Evolutionary conservation across 345 rosid genomes (phyloP).

Genomic region (Orychophragmus violaceus): DNA sequence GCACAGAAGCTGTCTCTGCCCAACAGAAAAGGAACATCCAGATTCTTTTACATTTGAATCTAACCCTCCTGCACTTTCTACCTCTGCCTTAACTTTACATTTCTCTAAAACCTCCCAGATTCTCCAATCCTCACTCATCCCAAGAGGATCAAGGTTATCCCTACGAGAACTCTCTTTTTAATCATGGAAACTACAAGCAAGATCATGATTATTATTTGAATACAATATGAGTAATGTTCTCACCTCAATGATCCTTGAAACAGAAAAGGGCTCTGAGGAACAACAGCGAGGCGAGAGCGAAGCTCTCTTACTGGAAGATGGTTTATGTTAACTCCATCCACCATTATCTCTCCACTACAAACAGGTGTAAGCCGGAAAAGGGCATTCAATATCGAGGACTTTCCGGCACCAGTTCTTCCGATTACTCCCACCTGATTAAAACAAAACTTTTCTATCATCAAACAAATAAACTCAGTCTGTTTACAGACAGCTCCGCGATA

Average conservation of each 20-base stretch:
- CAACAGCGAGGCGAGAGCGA: constrained; percentile 66
- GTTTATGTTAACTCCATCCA: constrained; percentile 62
- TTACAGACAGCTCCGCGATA: background rate
- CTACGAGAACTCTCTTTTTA: constrained; percentile 25
- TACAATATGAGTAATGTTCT: background rate
- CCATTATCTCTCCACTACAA: constrained; percentile 55
- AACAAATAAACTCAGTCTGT: background rate
- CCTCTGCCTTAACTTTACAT: constrained; percentile 78
- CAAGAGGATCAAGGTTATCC: constrained; percentile 83
- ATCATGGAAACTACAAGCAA: background rate
- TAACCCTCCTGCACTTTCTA: constrained; percentile 74
- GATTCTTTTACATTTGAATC: constrained; percentile 55
- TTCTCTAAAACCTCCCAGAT: constrained; percentile 67
- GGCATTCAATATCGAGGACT: constrained; percentile 82
- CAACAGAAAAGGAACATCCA: constrained; percentile 70
- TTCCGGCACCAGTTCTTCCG: constrained; percentile 96
- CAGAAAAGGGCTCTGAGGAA: constrained; percentile 87
- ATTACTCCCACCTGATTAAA: constrained; percentile 73
- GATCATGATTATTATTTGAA: background rate
- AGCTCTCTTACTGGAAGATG: constrained; percentile 72
- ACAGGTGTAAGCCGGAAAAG: constrained; percentile 73
- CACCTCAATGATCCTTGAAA: constrained; percentile 87
- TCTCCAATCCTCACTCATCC: constrained; percentile 40
- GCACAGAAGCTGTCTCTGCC: constrained; percentile 91
- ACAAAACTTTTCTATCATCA: background rate